These are phyloP conservation scores for Eucalyptus sp. DNA, from an alignment of 345 rosid species.

Conservation along the genomic window DNA sequence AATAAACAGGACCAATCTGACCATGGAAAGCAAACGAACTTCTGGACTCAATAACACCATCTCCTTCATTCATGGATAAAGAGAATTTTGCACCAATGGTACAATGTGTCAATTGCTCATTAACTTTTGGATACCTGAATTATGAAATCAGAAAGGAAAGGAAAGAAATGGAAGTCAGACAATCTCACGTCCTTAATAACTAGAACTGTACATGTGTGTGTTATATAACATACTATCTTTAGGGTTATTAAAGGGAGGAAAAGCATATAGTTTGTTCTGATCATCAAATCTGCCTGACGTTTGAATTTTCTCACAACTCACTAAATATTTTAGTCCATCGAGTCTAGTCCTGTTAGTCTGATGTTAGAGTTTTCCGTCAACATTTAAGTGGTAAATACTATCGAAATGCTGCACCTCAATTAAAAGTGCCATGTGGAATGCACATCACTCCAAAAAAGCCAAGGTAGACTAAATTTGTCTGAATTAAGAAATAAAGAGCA, in stretches of 20 bases:
- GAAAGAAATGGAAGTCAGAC: neutral
- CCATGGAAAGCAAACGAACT: conserved; percentile 65
- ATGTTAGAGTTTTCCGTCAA: neutral
- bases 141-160: conserved; percentile 9
- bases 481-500: neutral
- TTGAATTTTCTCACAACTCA: neutral
- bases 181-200: neutral
- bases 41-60: conserved; percentile 26
- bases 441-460: neutral
- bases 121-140: conserved; percentile 82
- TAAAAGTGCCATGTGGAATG: neutral
- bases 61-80: conserved; percentile 47
- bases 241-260: neutral
- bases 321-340: neutral
- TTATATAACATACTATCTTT: neutral
- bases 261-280: neutral
- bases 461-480: neutral
- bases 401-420: neutral
- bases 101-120: conserved; percentile 65
- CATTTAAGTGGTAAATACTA: neutral
- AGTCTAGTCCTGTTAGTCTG: neutral
- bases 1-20: conserved; percentile 90
- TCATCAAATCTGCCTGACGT: neutral
- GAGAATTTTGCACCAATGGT: conserved; percentile 57
- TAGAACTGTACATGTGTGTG: neutral